These are phyloP conservation scores for Boletus eberwhitei DNA, from an alignment of 768 basidiomycete species.

Conservation along the genomic window DNA sequence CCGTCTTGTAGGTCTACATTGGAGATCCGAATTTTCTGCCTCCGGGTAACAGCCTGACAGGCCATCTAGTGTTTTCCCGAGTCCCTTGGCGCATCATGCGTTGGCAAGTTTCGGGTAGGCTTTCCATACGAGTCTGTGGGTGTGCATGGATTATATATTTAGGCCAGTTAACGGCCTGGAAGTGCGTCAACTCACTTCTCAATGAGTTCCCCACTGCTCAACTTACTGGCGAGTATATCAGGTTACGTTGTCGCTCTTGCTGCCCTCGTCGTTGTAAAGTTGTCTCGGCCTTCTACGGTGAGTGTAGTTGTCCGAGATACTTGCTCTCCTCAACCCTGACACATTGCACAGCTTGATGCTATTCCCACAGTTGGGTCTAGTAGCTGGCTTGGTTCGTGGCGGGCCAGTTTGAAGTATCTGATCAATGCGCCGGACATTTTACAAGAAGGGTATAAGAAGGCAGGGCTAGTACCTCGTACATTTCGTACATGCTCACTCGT, in stretches of 20 bases:
- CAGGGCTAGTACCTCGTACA: neutral
- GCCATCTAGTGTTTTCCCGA: no score
- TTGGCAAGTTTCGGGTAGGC: no score
- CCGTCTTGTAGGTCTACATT: no score
- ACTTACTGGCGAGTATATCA: neutral
- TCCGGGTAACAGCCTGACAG: no score
- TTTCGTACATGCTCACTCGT: neutral
- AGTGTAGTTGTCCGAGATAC: no score
- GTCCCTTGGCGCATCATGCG: no score
- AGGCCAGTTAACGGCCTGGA: no score
- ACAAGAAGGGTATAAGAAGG: conserved; percentile 33
- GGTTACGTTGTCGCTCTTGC: neutral
- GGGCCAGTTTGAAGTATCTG: conserved; percentile 17
- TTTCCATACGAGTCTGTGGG: no score
- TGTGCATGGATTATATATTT: no score
- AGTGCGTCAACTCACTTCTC: no score
- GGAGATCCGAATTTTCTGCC: no score
- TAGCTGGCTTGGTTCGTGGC: conserved; percentile 26
- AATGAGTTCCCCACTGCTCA: neutral
- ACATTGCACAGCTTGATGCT: conserved; percentile 13
- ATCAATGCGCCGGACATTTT: conserved; percentile 21
- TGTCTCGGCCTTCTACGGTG: conserved; percentile 4
- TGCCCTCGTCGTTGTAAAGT: neutral
- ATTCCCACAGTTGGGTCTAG: conserved; percentile 31
- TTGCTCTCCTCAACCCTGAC: neutral